These are phyloP conservation scores for Phalaenopsis hybrid DNA, from an alignment of 116 monocot species.

Conservation along the genomic window DNA sequence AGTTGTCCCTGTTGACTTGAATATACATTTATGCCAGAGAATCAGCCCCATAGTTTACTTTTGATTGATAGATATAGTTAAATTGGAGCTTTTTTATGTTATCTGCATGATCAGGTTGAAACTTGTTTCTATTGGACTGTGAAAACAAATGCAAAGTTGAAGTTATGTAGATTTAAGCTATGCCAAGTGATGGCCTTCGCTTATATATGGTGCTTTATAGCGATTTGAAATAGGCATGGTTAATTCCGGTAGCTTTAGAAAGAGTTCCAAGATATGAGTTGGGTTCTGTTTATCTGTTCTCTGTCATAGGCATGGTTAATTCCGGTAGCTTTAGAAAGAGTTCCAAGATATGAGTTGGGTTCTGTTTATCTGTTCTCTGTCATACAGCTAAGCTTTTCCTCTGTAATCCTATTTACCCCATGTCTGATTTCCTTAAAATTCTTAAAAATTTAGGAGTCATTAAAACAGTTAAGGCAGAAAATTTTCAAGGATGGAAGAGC, in stretches of 20 bases:
- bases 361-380: not conserved
- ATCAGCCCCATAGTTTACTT: not conserved
- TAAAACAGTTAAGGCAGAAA: not conserved
- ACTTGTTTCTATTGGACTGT: not conserved
- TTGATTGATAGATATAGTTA: too few relatives aligned
- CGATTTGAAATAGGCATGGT: not conserved
- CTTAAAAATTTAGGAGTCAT: not conserved
- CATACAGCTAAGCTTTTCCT: not conserved
- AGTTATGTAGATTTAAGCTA: not conserved
- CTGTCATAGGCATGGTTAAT: not conserved
- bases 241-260: not conserved
- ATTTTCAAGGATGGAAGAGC: not conserved
- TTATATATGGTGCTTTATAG: not conserved
- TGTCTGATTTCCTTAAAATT: not conserved
- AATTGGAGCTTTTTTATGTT: not conserved
- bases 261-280: not conserved
- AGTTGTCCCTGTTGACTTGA: too few relatives aligned
- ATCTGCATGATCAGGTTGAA: not conserved
- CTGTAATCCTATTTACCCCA: not conserved
- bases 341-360: not conserved
- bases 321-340: not conserved
- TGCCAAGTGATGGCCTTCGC: not conserved
- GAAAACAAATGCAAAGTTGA: not conserved
- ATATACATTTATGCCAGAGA: too few relatives aligned
- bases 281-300: not conserved